phyloP scores from a whole-genome alignment of 495 filamentous ascomycete genomes.

The Penicillium ochrochloron region DNA sequence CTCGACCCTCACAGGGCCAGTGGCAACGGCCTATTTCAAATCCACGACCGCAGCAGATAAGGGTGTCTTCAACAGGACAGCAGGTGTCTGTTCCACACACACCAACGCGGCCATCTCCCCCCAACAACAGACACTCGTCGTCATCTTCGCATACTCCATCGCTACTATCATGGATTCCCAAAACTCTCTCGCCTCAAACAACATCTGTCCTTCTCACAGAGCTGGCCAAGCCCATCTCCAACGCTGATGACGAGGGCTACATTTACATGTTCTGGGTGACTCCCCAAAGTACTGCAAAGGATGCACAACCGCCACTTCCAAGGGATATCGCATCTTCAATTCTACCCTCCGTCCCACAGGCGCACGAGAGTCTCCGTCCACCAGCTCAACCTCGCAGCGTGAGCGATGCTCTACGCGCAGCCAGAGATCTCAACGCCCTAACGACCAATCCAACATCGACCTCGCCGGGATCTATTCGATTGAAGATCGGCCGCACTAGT shows the following conservation, averaged over 20 bases:
- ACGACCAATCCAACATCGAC: constrained; percentile 35
- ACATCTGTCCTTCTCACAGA: constrained; percentile 71
- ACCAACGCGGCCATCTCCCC: constrained; percentile 19
- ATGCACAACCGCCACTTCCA: constrained; percentile 45
- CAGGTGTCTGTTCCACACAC: constrained; percentile 18
- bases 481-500: constrained; percentile 90
- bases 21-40: constrained; percentile 3
- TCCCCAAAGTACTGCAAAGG: constrained; percentile 49
- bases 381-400: constrained; percentile 56
- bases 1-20: constrained; percentile 28
- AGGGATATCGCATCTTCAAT: constrained; percentile 63
- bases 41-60: constrained; percentile 14
- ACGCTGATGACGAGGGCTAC: constrained; percentile 81
- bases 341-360: constrained; percentile 47
- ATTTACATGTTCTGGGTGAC: constrained; percentile 98
- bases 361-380: constrained; percentile 25
- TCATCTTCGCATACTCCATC: constrained; percentile 52
- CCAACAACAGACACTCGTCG: constrained; percentile 24
- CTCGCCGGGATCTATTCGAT: constrained; percentile 61
- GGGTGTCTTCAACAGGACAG: constrained; percentile 19
- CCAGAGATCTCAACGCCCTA: constrained; percentile 55
- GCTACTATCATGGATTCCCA: constrained; percentile 70
- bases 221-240: constrained; percentile 80
- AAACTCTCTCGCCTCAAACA: constrained; percentile 62
- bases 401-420: constrained; percentile 65